A percentile compares a stretch with the other conserved stretches of the same genome.
Evolutionary conservation across 805 yeast genomes (phyloP).

Genomic region (Metschnikowia corniflorae): DNA sequence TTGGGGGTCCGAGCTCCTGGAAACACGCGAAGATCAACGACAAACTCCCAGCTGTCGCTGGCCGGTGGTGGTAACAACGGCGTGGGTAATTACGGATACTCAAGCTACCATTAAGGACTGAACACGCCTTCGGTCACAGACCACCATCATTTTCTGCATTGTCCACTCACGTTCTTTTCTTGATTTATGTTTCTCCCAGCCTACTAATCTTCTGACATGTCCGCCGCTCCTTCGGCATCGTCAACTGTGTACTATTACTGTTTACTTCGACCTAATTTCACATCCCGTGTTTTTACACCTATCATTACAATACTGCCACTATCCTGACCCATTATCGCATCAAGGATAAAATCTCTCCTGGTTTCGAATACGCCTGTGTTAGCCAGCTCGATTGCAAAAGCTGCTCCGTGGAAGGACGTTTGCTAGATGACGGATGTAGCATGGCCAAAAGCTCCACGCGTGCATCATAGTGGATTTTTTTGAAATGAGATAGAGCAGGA

Average conservation of each 20-base stretch:
- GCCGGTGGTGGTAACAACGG: slow-evolving; percentile 17
- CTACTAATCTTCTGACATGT: neutral
- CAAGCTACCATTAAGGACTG: slow-evolving; percentile 24
- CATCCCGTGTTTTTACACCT: too few relatives aligned
- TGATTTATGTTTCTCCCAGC: neutral
- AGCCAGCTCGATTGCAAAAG: slow-evolving; percentile 33
- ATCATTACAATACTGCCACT: neutral
- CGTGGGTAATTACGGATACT: slow-evolving; percentile 37
- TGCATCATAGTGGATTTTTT: slow-evolving; percentile 37
- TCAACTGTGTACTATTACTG: too few relatives aligned
- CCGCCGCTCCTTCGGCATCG: neutral
- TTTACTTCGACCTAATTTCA: slow-evolving; percentile 9
- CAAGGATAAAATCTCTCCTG: slow-evolving; percentile 30
- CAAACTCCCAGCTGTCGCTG: slow-evolving; percentile 22
- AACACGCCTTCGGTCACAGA: neutral
- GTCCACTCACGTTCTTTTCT: too few relatives aligned
- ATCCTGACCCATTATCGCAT: slow-evolving; percentile 3
- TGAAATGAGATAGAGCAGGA: slow-evolving; percentile 33
- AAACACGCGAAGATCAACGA: slow-evolving; percentile 39
- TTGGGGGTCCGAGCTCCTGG: slow-evolving; percentile 86
- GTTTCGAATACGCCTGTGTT: slow-evolving; percentile 36
- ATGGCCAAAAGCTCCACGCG: slow-evolving; percentile 29
- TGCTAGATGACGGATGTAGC: slow-evolving; percentile 30
- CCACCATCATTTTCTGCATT: slow-evolving; percentile 7
- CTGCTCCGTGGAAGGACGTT: slow-evolving; percentile 24